Evolutionary conservation across 1,139 yeast species (phyloP).

Genomic region (Hemisphaericaspora subhashii): DNA sequence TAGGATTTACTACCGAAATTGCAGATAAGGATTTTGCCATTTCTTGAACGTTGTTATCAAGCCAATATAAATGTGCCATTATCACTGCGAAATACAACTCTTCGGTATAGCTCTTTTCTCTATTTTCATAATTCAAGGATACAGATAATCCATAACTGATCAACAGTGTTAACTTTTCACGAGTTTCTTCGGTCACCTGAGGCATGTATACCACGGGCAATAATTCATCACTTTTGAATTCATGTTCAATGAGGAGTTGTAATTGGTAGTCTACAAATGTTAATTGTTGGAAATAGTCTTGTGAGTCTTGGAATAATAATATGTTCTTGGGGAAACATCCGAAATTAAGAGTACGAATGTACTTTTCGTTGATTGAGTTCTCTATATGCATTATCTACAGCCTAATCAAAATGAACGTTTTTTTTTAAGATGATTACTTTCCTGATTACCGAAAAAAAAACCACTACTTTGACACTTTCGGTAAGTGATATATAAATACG

Average conservation of each 20-base stretch:
- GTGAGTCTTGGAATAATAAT: slow-evolving; percentile 34
- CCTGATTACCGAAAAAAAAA: too few relatives aligned
- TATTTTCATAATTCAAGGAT: slow-evolving; percentile 27
- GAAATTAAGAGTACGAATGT: slow-evolving; percentile 29
- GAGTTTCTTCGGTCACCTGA: slow-evolving; percentile 18
- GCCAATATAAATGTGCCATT: slow-evolving; percentile 37
- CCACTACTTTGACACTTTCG: too few relatives aligned
- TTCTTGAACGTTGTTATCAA: slow-evolving; percentile 27
- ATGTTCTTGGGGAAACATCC: slow-evolving; percentile 44
- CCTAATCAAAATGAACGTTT: too few relatives aligned
- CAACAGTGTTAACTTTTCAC: slow-evolving; percentile 30
- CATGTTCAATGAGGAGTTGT: slow-evolving; percentile 34
- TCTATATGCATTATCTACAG: slow-evolving; percentile 23
- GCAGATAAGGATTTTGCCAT: slow-evolving; percentile 22
- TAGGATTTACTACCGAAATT: slow-evolving; percentile 17
- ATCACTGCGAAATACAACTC: slow-evolving; percentile 34
- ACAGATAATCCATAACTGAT: slow-evolving; percentile 31
- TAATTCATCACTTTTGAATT: slow-evolving; percentile 30
- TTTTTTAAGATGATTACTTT: too few relatives aligned
- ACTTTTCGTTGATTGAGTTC: slow-evolving; percentile 22
- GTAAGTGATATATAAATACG: too few relatives aligned
- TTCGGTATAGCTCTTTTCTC: slow-evolving; percentile 30
- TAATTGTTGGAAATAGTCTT: slow-evolving; percentile 36
- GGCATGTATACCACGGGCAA: slow-evolving; percentile 20
- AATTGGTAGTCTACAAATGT: slow-evolving; percentile 43